Base-by-base conservation (phyloP, 2,329 filamentous ascomycete genomes). In the Samsoniella hepiali region DNA sequence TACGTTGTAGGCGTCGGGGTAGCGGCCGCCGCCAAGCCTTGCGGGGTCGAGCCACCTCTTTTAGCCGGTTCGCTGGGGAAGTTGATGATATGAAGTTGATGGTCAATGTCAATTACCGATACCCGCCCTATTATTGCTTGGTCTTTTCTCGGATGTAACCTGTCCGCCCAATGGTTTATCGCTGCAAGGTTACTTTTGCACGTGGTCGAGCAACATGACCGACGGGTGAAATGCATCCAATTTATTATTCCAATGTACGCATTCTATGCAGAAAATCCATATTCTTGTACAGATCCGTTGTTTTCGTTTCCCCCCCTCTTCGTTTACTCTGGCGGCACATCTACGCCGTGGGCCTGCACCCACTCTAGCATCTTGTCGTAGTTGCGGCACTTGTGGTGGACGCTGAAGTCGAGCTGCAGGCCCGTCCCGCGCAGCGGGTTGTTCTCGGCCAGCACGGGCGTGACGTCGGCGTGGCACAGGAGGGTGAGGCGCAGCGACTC, bases 381-480 rank as follows among this genome's bases (percentile, higher is more conserved):
- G 53, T 67, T 45, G 49, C 66, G 57, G 44, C 66, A 67, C 55
- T 66, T 67, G 47, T 67, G 66, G 55, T 66, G 66, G 34, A 64
- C 63, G 15, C 65, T 58, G 42, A 67, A 67, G 45, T 67, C 66
- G 31, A 58, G 51, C 34, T 61, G 53, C 45, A 50, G 44, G 7
- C 59, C 61, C 11, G 44, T 44, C 31, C 54, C 45, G 8, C 61
- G 45, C 44, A 44, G 29, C 4, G 47, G 49, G 27, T 51, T 49
- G 27, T 50, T 31, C 45, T 58, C 47, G 34, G 64, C 53, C 34
- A 66, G 42, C 3, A 67, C 51, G 7, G 66, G 66, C 4, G 66
- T 67, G 13, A 67, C 66, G 45, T 67, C 66, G 32, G 57, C 66
- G 44, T 58, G 64, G 49, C 66, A 67, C 66, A 67, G 66, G n/a